These are phyloP conservation scores for Coniferiporia sulphurascens DNA, from an alignment of 1,284 basidiomycete genomes.

Conservation along the genomic window DNA sequence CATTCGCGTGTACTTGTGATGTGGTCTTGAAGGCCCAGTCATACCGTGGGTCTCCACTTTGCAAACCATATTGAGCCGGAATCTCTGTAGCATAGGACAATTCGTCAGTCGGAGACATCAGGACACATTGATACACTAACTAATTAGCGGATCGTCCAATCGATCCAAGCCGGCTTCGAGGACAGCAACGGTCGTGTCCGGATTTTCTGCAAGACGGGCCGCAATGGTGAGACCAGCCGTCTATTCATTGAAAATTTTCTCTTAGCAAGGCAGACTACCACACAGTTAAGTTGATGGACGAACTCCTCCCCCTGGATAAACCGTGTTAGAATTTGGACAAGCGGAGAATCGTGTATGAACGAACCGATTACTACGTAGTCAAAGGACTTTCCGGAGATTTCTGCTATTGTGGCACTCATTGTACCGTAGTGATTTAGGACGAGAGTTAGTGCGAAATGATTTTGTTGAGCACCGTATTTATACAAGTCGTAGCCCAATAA, in stretches of 20 bases:
- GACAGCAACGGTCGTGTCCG: conserved; percentile 33
- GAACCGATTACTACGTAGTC: conserved; percentile 17
- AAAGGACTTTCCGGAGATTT: neutral
- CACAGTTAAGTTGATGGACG: neutral
- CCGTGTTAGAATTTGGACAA: no score
- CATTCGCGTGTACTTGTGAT: conserved; percentile 21
- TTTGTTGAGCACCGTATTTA: conserved; percentile 14
- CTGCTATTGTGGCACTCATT: neutral
- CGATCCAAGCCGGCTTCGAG: conserved; percentile 35
- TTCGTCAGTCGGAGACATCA: neutral
- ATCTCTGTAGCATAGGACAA: conserved; percentile 14
- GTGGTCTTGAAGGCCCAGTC: conserved; percentile 31
- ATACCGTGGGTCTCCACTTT: conserved; percentile 25
- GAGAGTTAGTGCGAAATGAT: conserved; percentile 21
- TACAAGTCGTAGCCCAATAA: no score
- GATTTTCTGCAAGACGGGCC: conserved; percentile 38
- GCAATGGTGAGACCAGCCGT: conserved; percentile 41
- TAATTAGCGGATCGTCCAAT: conserved; percentile 29
- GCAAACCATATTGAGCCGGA: conserved; percentile 19
- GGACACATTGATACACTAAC: conserved; percentile 19
- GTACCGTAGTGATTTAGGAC: no score
- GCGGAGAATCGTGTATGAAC: neutral
- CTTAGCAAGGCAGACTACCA: no score
- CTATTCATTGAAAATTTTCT: neutral
- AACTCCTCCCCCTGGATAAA: conserved; percentile 13